A percentile compares a stretch with the other conserved stretches of the same genome.
Evolutionary conservation across 202 grass and related monocot genomes (phyloP).

Genomic region (Panicum virgatum): DNA sequence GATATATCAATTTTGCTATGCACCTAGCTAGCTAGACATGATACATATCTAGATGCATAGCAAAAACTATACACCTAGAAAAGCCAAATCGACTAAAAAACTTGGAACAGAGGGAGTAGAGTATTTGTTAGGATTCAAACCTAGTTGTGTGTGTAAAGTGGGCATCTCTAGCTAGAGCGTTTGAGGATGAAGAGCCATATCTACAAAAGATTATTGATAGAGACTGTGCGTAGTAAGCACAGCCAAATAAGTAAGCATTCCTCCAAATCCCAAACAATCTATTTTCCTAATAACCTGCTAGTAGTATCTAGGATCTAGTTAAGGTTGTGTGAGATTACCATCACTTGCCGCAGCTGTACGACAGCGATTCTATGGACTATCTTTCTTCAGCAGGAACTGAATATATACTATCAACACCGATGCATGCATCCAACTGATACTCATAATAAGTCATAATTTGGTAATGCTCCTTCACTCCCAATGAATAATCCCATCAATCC

Average conservation of each 20-base stretch:
- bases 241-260: slow-evolving; percentile 11
- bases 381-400: too few species aligned
- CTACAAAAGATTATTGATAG: background rate
- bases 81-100: too few species aligned
- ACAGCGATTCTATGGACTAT: background rate
- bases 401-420: background rate
- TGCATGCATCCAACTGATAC: background rate
- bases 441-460: background rate
- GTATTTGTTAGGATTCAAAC: background rate
- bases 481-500: too few species aligned
- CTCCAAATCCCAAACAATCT: slow-evolving; percentile 21
- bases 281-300: background rate
- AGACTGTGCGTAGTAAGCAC: background rate
- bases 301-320: slow-evolving; percentile 12
- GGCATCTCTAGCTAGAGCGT: background rate
- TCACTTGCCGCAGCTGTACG: too few species aligned
- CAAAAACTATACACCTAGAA: too few species aligned
- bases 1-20: too few species aligned
- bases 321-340: background rate
- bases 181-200: slow-evolving; percentile 1
- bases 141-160: background rate
- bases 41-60: too few species aligned
- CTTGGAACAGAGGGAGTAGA: too few species aligned
- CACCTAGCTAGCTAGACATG: too few species aligned
- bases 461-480: background rate